Evolutionary conservation across 495 filamentous ascomycete genomes (phyloP), one percentile per base, ranked within the genome.

Genomic region (Tuber aestivum): DNA sequence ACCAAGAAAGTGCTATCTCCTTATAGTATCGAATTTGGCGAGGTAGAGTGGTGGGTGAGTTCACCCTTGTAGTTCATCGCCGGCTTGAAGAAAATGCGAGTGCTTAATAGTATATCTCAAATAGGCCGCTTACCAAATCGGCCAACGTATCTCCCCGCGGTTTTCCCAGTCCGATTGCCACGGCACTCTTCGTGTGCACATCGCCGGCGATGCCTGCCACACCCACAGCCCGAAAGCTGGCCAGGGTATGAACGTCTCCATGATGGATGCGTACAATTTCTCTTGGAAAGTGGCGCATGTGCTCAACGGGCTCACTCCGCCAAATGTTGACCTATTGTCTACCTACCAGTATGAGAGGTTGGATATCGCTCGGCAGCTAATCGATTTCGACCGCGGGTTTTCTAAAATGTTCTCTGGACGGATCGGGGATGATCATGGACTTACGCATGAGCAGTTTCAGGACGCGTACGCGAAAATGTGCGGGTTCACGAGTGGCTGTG

Each of bases 1-100:
- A 90, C 91, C 14, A 83, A 86, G 73, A 85, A 84, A 21, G 91
- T 92, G 69, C 87, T 94, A 72, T 32, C 73, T 37, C 87, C 87
- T 0, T 89, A 88, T 77, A 72, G 74, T 0, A 79, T 88, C 70
- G 83, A 86, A 21, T 82, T 87, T 56, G 84, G 82, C 6, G 83
- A 87, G 42, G 85, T 86, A 76, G 79, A 84, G 72, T 89, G 89
- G 91, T 89, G 91, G 91, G 50, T 56, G 20, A 10, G 71, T 73
- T 68, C 56, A 69, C 56, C 42, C 44, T 73, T 37, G 23, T 27
- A 23, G 3, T 23, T 7, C 16, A 71, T 45, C 18, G 20, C 70
- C 16, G 10, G 10, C 44, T 44, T 32, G 70, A 44, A 8, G 40
- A 41, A 42, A 10, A 27, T 56, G 7, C n/a, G 9, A 56, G 9